Conservation (phyloP, 2,329 filamentous ascomycete genomes). For the Pyricularia sp. region DNA sequence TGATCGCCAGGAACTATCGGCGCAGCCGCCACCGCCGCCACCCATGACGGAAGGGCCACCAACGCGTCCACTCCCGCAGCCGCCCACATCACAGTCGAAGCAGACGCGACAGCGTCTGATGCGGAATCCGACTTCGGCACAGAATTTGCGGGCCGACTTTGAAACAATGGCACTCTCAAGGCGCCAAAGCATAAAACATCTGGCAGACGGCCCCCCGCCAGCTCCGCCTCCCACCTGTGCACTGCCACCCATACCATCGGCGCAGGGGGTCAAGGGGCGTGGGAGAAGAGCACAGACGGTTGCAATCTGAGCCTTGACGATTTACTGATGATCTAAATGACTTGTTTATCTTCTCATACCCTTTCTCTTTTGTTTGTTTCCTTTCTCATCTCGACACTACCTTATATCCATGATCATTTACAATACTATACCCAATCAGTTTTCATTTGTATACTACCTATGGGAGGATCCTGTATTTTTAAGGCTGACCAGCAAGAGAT, state of each 20-base stretch:
- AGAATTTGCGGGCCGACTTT: conserved; percentile 15
- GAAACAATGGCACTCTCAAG: conserved; percentile 14
- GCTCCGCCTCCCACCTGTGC: conserved; percentile 45
- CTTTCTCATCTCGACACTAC: background rate
- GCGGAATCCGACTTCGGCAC: conserved; percentile 11
- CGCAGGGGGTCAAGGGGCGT: background rate
- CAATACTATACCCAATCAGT: background rate
- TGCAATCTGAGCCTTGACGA: background rate
- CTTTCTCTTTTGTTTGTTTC: background rate
- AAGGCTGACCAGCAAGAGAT: background rate
- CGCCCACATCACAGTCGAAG: background rate
- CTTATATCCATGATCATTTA: background rate
- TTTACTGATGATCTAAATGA: background rate
- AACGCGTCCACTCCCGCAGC: background rate
- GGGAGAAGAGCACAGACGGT: background rate
- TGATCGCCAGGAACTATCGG: background rate
- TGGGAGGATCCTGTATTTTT: background rate
- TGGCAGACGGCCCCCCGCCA: conserved; percentile 40
- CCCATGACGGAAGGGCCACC: background rate
- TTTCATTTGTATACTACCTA: background rate
- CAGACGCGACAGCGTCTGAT: conserved; percentile 4
- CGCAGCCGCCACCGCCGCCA: background rate
- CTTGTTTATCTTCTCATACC: background rate
- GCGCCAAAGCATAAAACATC: conserved; percentile 41
- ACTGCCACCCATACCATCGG: conserved; percentile 40